A percentile compares a stretch with the other conserved stretches of the same genome.
These are phyloP conservation scores for Cinnamomum micranthum DNA, from an alignment of 164 flowering plant genomes.

Conservation along the genomic window DNA sequence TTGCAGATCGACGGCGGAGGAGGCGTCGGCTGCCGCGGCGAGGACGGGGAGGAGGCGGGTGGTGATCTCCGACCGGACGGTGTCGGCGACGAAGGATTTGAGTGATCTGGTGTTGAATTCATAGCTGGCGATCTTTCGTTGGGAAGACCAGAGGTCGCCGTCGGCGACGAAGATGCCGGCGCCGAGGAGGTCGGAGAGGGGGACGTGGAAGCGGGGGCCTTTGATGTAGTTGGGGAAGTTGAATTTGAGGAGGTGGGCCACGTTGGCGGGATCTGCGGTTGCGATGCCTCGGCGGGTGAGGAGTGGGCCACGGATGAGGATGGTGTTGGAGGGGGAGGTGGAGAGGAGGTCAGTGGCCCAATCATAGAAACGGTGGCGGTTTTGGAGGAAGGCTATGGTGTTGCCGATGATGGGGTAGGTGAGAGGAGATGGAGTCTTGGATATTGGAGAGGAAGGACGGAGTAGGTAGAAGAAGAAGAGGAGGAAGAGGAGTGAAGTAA, in stretches of 20 bases:
- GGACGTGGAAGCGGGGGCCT: constrained; percentile 33
- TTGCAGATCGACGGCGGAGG: constrained; percentile 30
- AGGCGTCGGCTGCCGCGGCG: constrained; percentile 7
- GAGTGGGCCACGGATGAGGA: constrained; percentile 30
- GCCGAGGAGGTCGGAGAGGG: constrained; percentile 41
- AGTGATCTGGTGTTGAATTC: constrained; percentile 49
- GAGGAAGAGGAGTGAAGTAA: constrained; percentile 4
- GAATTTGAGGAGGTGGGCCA: constrained; percentile 37
- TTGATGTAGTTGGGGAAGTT: constrained; percentile 46
- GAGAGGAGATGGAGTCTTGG: constrained; percentile 26
- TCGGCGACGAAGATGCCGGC: constrained; percentile 47
- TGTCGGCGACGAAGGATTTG: constrained; percentile 29
- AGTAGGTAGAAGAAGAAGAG: constrained; percentile 1
- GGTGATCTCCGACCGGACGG: constrained; percentile 22
- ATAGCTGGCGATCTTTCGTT: constrained; percentile 46
- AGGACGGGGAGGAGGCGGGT: constrained; percentile 35
- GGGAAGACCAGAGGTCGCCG: constrained; percentile 33
- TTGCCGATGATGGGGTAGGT: constrained; percentile 43
- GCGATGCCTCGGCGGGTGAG: constrained; percentile 29
- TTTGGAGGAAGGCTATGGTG: constrained; percentile 34
- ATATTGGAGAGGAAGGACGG: neutral
- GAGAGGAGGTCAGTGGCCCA: constrained; percentile 48
- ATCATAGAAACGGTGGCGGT: constrained; percentile 50
- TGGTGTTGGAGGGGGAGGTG: constrained; percentile 32
- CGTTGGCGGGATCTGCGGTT: constrained; percentile 39